Evolutionary conservation across 2,329 filamentous ascomycete species (phyloP).

Genomic region (Lojkania enalia): DNA sequence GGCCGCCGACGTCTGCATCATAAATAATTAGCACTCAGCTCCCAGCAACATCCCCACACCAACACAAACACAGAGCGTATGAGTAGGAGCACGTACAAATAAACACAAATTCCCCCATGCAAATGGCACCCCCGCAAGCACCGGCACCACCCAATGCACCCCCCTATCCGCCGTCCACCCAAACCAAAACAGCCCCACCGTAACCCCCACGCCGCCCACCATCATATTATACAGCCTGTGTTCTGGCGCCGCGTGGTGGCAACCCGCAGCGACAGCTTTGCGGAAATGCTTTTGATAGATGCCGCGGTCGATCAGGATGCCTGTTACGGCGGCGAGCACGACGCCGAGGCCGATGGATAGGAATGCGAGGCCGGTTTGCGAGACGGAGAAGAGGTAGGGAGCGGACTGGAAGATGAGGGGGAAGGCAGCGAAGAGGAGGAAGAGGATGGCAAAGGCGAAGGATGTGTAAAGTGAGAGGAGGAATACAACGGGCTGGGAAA

Average conservation of each 20-base stretch:
- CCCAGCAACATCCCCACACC: neutral
- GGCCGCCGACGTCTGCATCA: slow-evolving; percentile 25
- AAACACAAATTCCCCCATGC: slow-evolving; percentile 64
- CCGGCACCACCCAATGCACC: slow-evolving; percentile 56
- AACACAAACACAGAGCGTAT: neutral
- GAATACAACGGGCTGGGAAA: slow-evolving; percentile 34
- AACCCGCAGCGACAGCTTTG: slow-evolving; percentile 30
- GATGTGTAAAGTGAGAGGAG: slow-evolving; percentile 42
- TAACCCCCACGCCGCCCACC: slow-evolving; percentile 59
- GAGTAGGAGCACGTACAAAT: slow-evolving; percentile 51
- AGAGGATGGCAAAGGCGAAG: slow-evolving; percentile 41
- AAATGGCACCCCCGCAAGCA: slow-evolving; percentile 59
- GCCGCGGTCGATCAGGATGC: slow-evolving; percentile 40
- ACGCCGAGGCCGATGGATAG: slow-evolving; percentile 40
- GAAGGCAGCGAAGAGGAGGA: slow-evolving; percentile 42
- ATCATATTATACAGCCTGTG: slow-evolving; percentile 63
- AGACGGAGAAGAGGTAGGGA: slow-evolving; percentile 34
- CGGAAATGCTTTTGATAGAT: slow-evolving; percentile 42
- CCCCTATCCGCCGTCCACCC: slow-evolving; percentile 57
- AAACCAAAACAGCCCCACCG: slow-evolving; percentile 62
- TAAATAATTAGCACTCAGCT: neutral
- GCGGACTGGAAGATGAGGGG: slow-evolving; percentile 37
- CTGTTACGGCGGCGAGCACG: slow-evolving; percentile 28
- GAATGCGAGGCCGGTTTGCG: slow-evolving; percentile 38
- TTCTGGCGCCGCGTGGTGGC: slow-evolving; percentile 53